Conservation (phyloP, 2,329 filamentous ascomycete genomes). For the Onygenales sp. region DNA sequence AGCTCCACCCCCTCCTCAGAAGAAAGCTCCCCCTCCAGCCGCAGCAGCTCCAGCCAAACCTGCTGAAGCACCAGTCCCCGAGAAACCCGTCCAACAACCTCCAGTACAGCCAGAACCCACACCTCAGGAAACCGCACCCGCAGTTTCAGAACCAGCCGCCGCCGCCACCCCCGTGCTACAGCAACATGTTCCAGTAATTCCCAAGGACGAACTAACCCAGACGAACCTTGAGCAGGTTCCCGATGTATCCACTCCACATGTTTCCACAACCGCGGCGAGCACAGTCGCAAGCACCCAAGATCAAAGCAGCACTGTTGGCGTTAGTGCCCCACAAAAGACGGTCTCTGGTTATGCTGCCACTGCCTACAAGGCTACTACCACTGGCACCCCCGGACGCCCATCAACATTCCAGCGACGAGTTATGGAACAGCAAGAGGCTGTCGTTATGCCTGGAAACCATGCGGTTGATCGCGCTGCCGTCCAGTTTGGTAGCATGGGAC, state of each 20-base stretch:
- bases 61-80: conserved; percentile 25
- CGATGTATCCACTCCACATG: conserved; percentile 66
- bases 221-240: conserved; percentile 86
- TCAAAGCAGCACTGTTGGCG: conserved; percentile 50
- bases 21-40: conserved; percentile 40
- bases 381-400: conserved; percentile 47
- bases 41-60: conserved; percentile 17
- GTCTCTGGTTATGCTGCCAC: conserved; percentile 70
- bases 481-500: conserved; percentile 90
- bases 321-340: conserved; percentile 40
- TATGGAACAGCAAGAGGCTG: conserved; percentile 90
- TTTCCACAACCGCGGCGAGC: conserved; percentile 77
- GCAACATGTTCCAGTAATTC: conserved; percentile 43
- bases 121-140: conserved; percentile 31
- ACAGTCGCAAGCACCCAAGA: conserved; percentile 82
- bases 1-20: conserved; percentile 39
- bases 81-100: conserved; percentile 17
- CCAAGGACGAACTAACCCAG: conserved; percentile 77
- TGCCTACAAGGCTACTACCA: conserved; percentile 65
- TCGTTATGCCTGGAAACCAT: conserved; percentile 95
- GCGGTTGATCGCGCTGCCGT: conserved; percentile 88
- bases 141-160: conserved; percentile 25
- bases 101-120: conserved; percentile 12
- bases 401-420: conserved; percentile 78
- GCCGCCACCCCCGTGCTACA: conserved; percentile 28